Percentiles rank a stretch among this genome's conserved stretches.
Evolutionary conservation across 768 basidiomycete species (phyloP).

Genomic region (Candolleomyces efflorescens): DNA sequence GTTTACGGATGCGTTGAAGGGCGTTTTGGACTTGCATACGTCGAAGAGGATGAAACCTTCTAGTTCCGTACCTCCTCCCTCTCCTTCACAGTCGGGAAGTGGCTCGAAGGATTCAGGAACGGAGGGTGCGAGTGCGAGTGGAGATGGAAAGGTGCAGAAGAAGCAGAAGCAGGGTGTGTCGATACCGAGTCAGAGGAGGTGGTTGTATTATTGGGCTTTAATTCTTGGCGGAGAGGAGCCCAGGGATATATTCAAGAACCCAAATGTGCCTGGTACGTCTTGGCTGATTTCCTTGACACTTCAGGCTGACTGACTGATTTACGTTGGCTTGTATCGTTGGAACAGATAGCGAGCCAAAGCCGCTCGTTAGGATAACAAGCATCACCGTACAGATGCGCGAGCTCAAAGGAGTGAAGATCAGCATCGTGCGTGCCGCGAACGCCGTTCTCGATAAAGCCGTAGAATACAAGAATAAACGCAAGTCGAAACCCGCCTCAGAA

Average conservation of each 20-base stretch:
- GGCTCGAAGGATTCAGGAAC: not conserved
- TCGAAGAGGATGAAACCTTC: conserved; percentile 59
- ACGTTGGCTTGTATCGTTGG: too few species aligned
- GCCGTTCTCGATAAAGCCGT: conserved; percentile 42
- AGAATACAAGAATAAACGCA: conserved; percentile 17
- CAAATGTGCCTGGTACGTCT: not conserved
- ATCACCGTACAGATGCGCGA: conserved; percentile 61
- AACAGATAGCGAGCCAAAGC: conserved; percentile 9
- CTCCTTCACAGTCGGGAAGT: not conserved
- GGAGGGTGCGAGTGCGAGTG: not conserved
- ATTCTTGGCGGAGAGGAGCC: conserved; percentile 56
- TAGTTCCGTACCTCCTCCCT: not conserved
- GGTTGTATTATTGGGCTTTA: conserved; percentile 74
- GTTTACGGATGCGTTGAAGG: conserved; percentile 40
- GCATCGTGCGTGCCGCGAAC: conserved; percentile 55
- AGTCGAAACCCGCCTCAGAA: not conserved
- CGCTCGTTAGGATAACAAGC: conserved; percentile 54
- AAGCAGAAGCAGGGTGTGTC: conserved; percentile 55
- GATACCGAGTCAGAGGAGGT: conserved; percentile 79
- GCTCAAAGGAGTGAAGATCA: conserved; percentile 43
- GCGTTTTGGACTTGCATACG: conserved; percentile 66
- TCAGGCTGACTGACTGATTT: not conserved
- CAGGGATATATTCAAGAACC: conserved; percentile 28
- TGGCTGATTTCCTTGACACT: not conserved
- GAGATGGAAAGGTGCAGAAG: conserved; percentile 23